Conservation (phyloP, 306 rosid species). For the Corylus americana region DNA sequence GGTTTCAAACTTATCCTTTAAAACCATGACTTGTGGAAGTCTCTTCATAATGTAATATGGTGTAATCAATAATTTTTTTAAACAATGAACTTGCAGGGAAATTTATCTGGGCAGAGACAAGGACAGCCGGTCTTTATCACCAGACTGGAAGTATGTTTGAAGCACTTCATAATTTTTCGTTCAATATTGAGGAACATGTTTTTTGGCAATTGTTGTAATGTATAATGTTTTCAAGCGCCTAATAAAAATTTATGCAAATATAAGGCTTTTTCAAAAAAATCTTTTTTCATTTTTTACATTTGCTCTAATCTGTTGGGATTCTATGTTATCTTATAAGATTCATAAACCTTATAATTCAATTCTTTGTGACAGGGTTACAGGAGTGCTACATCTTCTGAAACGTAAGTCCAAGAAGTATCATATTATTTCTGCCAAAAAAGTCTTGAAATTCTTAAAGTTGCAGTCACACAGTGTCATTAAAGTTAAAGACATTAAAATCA, state of each 20-base stretch:
- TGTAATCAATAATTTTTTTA: slow-evolving; percentile 28
- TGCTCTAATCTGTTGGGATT: background rate
- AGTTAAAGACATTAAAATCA: background rate
- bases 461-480: background rate
- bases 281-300: slow-evolving; percentile 1
- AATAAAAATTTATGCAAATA: slow-evolving; percentile 2
- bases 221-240: background rate
- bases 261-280: background rate
- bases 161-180: slow-evolving; percentile 8
- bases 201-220: slow-evolving; percentile 1
- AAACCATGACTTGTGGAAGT: slow-evolving; percentile 7
- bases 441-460: slow-evolving; percentile 23
- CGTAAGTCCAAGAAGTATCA: slow-evolving; percentile 61
- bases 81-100: slow-evolving; percentile 68
- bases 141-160: slow-evolving; percentile 77
- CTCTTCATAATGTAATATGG: slow-evolving; percentile 17
- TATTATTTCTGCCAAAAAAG: slow-evolving; percentile 15
- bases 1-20: background rate
- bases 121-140: slow-evolving; percentile 95
- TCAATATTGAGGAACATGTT: background rate
- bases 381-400: slow-evolving; percentile 77
- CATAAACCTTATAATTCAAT: slow-evolving; percentile 27
- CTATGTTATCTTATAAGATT: slow-evolving; percentile 15
- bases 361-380: slow-evolving; percentile 81
- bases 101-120: slow-evolving; percentile 94